Base-by-base conservation (phyloP, 345 rosid species). In the Salix dunnii region DNA sequence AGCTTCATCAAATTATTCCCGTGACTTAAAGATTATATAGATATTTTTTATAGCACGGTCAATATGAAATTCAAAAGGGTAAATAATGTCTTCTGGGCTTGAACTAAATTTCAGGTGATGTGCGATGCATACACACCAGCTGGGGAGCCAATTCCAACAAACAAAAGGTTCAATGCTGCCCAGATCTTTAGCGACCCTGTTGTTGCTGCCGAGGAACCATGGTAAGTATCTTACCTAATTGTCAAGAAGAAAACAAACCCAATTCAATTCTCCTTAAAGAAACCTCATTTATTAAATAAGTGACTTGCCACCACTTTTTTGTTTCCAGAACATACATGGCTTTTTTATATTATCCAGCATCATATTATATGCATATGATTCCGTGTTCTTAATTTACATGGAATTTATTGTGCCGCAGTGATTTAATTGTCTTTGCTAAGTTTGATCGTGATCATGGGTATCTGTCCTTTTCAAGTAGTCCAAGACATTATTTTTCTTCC, bases 41-140 rank as follows among this genome's bases (percentile, higher is more conserved):
- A 46, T 46, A 46, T 16, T 46, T 46, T 14, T 35, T 35, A 35
- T 46, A 14, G 6, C 6, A 42, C 46, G 1, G 33, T 75, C 1
- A 18, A 28, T 7, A 3, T 49, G 11, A 21, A 49, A 48, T n/a
- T 30, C 60, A 62, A 64, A 69, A 72, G 73, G 40, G 74, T 71
- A 75, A 67, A 64, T 71, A 12, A n/a, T 14, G 80, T 76, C 72
- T 67, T 73, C 64, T 31, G 2, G 60, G 60, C 25, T 53, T 20
- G 55, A 49, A 49, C 55, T 20, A 49, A 49, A 23, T 60, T 23
- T 3, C 17, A 90, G 94, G 94, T 90, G 61, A 89, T 90, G 91
- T 92, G 97, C 68, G 93, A 92, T 74, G 81, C 95, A 0, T 90
- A 90, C 63, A 88, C 92, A 0, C 91, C 92, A 0, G 89, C 84